These are phyloP conservation scores for Flaveria robusta DNA, from an alignment of 129 eudicot species.

Conservation along the genomic window DNA sequence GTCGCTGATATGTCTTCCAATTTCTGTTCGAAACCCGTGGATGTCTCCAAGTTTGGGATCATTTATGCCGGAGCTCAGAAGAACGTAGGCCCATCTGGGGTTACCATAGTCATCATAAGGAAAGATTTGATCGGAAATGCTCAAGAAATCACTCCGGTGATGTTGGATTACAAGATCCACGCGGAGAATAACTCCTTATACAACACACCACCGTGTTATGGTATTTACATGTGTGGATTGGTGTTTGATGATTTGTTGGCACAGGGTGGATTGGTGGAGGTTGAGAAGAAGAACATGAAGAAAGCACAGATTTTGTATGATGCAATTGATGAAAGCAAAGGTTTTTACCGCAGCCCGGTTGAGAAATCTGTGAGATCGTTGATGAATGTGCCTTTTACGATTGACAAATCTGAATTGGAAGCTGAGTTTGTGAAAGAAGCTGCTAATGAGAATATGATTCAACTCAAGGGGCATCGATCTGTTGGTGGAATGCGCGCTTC, in stretches of 20 bases:
- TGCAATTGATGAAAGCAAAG: conserved; percentile 80
- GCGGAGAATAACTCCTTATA: conserved; percentile 81
- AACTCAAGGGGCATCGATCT: conserved; percentile 92
- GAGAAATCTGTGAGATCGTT: conserved; percentile 88
- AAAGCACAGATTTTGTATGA: conserved; percentile 75
- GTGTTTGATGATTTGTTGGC: conserved; percentile 91
- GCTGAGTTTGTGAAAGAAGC: conserved; percentile 86
- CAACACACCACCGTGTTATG: conserved; percentile 92
- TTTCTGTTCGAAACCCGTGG: conserved; percentile 91
- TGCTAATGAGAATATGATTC: conserved; percentile 85
- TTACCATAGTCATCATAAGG: conserved; percentile 73
- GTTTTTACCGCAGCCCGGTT: conserved; percentile 88
- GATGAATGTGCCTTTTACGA: conserved; percentile 97
- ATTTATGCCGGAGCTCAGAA: conserved; percentile 98
- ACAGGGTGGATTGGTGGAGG: conserved; percentile 89
- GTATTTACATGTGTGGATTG: conserved; percentile 94
- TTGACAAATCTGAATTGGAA: conserved; percentile 78
- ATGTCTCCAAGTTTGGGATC: conserved; percentile 75
- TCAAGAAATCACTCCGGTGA: conserved; percentile 78
- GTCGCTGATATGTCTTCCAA: conserved; percentile 98
- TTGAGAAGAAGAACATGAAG: conserved; percentile 77
- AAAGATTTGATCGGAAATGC: conserved; percentile 89
- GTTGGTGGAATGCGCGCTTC: conserved; percentile 99
- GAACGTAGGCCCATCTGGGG: conserved; percentile 94
- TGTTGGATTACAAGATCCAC: conserved; percentile 97